Conservation (phyloP, 176 grass and related monocot genomes). For the Melocanna baccifera region DNA sequence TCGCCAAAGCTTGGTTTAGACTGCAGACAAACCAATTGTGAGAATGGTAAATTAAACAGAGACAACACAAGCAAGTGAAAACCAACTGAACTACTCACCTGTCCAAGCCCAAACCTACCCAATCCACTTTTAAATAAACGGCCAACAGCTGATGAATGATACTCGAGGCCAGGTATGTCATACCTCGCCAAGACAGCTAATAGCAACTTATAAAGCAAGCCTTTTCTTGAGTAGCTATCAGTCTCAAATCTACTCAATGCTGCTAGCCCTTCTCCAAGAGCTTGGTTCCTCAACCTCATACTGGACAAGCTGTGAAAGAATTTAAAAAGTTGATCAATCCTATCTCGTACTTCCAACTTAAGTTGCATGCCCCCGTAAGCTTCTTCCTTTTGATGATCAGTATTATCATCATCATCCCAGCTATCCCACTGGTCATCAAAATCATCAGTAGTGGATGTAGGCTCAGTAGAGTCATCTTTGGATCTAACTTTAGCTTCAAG, state of each 20-base stretch:
- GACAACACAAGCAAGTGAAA: neutral
- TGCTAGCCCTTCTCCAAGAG: slow-evolving; percentile 62
- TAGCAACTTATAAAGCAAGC: slow-evolving; percentile 91
- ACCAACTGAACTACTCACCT: slow-evolving; percentile 41
- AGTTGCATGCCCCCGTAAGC: slow-evolving; percentile 73
- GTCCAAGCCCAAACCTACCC: slow-evolving; percentile 92
- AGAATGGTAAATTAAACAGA: slow-evolving; percentile 5
- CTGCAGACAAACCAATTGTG: slow-evolving; percentile 44
- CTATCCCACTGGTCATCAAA: slow-evolving; percentile 95
- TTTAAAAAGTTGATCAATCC: slow-evolving; percentile 90
- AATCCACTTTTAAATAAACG: slow-evolving; percentile 91
- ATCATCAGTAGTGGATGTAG: slow-evolving; percentile 58
- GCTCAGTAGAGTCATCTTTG: slow-evolving; percentile 45
- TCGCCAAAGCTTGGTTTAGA: slow-evolving; percentile 93
- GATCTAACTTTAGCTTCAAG: slow-evolving; percentile 60
- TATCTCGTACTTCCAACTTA: slow-evolving; percentile 89
- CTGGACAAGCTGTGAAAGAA: slow-evolving; percentile 79
- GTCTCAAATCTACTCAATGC: slow-evolving; percentile 70
- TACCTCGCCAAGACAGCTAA: slow-evolving; percentile 61
- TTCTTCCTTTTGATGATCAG: slow-evolving; percentile 61
- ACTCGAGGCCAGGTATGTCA: slow-evolving; percentile 76
- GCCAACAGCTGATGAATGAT: slow-evolving; percentile 88
- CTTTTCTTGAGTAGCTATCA: slow-evolving; percentile 67
- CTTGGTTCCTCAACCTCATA: slow-evolving; percentile 67
- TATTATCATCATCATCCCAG: slow-evolving; percentile 83